Base-by-base conservation (phyloP, 306 rosid species). In the Cicer bijugum region DNA sequence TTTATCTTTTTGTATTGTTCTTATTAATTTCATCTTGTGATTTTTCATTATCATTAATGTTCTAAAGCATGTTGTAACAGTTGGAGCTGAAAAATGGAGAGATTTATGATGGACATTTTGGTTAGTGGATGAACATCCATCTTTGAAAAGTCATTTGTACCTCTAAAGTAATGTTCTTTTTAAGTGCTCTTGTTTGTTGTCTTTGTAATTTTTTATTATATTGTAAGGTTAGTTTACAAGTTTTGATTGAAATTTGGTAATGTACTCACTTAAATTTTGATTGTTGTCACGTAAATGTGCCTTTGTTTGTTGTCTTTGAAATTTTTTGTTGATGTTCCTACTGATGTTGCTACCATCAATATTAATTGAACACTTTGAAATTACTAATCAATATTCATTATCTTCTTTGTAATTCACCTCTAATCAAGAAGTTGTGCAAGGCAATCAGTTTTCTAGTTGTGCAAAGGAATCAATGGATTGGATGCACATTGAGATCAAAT, bases 71-170 rank as follows among this genome's bases (percentile, higher is more conserved):
- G 40, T 58, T 83, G 46, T 64, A 19, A 77, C 84, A 94, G 97
- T 69, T 94, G 67, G 99, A 94, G 59, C 84, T 94, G 61, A 94
- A 94, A 75, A 94, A 94, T 81, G 99, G 99, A 78, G 99, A 94
- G 79, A 94, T 97, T 9, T 94, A 94, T 87, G 89, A 94, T 23
- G 99, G 99, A 0, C 97, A 94, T 16, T 87, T 85, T 94, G 89
- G 99, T 94, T 62, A 94, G 35, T 94, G 99, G 99, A 94, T 94
- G 99, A 94, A 94, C 82, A 94, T 94, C 40, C 99, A 94, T 88
- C 99, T 94, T 55, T 92, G 99, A 67, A 97, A 94, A 88, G 99
- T 94, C 71, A 91, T 94, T 44, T 94, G 99, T 53, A 94, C 99
- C 19, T 91, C 96, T 42, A 94, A 94, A 78, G 99, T 94, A 84